Evolutionary conservation across 768 basidiomycete species (phyloP).

Genomic region (Hygrophoropsis aurantiaca): DNA sequence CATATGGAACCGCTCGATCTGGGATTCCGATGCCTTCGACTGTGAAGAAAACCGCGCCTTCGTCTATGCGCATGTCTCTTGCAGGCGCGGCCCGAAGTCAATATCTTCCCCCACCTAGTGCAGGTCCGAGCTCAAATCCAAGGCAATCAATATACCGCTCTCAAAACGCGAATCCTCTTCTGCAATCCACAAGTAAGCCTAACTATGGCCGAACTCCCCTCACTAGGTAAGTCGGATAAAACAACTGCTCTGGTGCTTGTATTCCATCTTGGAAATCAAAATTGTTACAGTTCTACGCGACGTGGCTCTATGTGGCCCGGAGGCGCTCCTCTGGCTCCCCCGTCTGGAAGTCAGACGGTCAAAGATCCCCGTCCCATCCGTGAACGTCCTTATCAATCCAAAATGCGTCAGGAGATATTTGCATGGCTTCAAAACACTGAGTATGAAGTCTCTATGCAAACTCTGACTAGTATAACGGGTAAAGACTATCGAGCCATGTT

Average conservation of each 20-base stretch:
- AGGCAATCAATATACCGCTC: constrained; percentile 70
- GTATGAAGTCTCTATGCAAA: constrained; percentile 66
- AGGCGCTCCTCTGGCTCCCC: constrained; percentile 41
- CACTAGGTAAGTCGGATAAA: constrained; percentile 63
- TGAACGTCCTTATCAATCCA: constrained; percentile 68
- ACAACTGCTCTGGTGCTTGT: no score
- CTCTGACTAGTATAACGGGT: constrained; percentile 74
- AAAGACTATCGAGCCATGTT: constrained; percentile 89
- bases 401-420: constrained; percentile 77
- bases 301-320: constrained; percentile 76
- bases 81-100: constrained; percentile 70
- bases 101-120: constrained; percentile 36
- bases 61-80: constrained; percentile 63
- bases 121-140: constrained; percentile 48
- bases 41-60: constrained; percentile 59
- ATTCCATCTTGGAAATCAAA: no score
- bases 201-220: constrained; percentile 74
- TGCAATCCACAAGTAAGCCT: constrained; percentile 68
- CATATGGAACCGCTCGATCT: constrained; percentile 53
- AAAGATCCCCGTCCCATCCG: constrained; percentile 82
- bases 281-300: constrained; percentile 55
- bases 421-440: constrained; percentile 65
- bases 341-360: constrained; percentile 52
- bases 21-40: constrained; percentile 76
- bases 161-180: constrained; percentile 65